Base-by-base conservation (phyloP, 495 filamentous ascomycete species). In the Antarctomyces pellizariae region DNA sequence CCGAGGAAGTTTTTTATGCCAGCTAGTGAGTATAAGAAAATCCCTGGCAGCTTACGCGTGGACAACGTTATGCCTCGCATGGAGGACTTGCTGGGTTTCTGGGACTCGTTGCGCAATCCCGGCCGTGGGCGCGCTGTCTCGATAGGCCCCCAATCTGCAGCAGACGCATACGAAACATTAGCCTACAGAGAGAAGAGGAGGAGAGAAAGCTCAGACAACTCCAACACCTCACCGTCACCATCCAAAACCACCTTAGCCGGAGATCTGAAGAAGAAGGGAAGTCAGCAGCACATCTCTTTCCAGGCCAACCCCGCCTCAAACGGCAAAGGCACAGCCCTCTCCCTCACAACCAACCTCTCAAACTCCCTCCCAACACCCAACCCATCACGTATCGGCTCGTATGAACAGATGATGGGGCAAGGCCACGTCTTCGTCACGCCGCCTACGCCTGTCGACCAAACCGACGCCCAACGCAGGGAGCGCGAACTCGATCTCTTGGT, bases 131-230 rank as follows among this genome's bases (percentile, higher is more conserved):
- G 86, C n/a, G 68, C 77, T 19, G 67, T 93, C 13, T 91, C 80
- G 13, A 61, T 97, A 17, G 86, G 86, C 0, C 86, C 86, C 4
- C 86, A 95, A 49, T 92, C 82, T 14, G 78, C 75, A 31, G 86
- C 86, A 2, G 86, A 97, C 46, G 86, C 83, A 4, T 92, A 92
- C 42, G 86, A 97, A 51, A 80, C 78, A 10, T 52, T 95, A 12
- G 86, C 86, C n/a, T 91, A 84, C 39, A 66, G 83, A 2, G 77
- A 89, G 44, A 67, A 78, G 38, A 64, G 63, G 35, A 57, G 82
- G 36, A 56, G 76, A 21, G 76, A 91, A 44, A 91, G 41, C 23
- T 22, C n/a, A n/a, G n/a, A n/a, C n/a, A n/a, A n/a, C n/a, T n/a
- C n/a, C n/a, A n/a, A n/a, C n/a, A n/a, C n/a, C n/a, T n/a, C n/a